Evolutionary conservation across 2,329 filamentous ascomycete genomes (phyloP), one percentile per base, ranked within the genome.

Genomic region (Diaporthe citrichinensis): DNA sequence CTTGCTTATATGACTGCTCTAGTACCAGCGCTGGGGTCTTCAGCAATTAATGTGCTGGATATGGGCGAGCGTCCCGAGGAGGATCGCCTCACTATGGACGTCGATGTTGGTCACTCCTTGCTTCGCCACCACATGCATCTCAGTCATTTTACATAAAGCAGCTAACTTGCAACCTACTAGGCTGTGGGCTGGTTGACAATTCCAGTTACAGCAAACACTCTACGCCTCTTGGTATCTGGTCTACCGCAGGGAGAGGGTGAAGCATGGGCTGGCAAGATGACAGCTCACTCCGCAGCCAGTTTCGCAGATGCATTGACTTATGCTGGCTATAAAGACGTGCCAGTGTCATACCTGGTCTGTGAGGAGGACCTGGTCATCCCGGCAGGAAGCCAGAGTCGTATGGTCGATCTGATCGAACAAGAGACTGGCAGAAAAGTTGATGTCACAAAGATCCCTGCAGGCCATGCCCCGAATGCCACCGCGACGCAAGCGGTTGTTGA

Each of bases 1-100:
- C 59, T 46, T 15, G 59, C 59, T 28, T 62, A 46, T 25, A 44
- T 62, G 59, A 62, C 59, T 44, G n/a, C 59, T 28, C 36, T 62
- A 4, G 39, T 46, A 10, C 59, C 59, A 28, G 59, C 36, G 23
- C 36, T 62, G 4, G 39, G 61, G 3, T 46, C 41, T 5, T 46
- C 61, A 15, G 61, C 25, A n/a, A 25, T 15, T 23, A 15, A 57
- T 9, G 36, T 25, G 46, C 44, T 65, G 61, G 41, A 49, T 14
- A 12, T 31, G 41, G 61, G 41, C 39, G 61, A 34, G 17, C 39
- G 34, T 25, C 20, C 58, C 6, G 58, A 41, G 23, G 58, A 41
- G 12, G 58, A 17, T 41, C 34, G 36, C 36, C 12, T 61, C 23
- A 15, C 58, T 20, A 61, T 61, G 58, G 34, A 61, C 10, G 36